A percentile compares a stretch with the other conserved stretches of the same genome.
phyloP scores from a whole-genome alignment of 768 basidiomycete genomes.

The Naematelia encephala region DNA sequence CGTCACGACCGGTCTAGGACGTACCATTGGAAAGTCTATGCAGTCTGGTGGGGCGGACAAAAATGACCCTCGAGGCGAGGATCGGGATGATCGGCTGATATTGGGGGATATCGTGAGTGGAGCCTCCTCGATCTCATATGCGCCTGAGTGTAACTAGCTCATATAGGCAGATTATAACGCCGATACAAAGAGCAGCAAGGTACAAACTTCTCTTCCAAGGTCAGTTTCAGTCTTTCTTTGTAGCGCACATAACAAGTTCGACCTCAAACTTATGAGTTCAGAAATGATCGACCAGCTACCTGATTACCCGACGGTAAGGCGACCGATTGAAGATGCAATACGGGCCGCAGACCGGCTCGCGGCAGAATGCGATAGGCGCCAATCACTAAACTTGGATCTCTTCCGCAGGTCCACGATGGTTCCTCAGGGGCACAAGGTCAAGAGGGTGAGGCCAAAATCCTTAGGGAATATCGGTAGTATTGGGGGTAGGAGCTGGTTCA shows the following conservation, averaged over 20 bases:
- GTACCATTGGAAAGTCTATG: slow-evolving; percentile 8
- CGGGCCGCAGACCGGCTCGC: slow-evolving; percentile 23
- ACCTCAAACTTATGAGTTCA: slow-evolving; percentile 3
- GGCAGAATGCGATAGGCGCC: slow-evolving; percentile 5
- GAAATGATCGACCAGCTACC: slow-evolving; percentile 20
- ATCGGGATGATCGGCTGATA: slow-evolving; percentile 17
- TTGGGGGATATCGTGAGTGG: slow-evolving; percentile 31
- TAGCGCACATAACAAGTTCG: neutral
- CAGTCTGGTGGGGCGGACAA: slow-evolving; percentile 1
- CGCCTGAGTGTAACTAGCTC: neutral
- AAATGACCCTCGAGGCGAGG: neutral
- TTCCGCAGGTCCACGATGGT: neutral
- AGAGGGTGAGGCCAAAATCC: neutral
- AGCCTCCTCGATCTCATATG: neutral
- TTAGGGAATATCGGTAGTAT: neutral
- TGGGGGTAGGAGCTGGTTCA: neutral
- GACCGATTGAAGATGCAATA: slow-evolving; percentile 16
- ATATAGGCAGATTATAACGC: slow-evolving; percentile 27
- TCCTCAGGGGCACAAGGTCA: neutral
- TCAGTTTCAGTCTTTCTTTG: slow-evolving; percentile 3
- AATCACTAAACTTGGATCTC: neutral
- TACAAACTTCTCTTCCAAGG: slow-evolving; percentile 37
- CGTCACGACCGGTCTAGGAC: slow-evolving; percentile 21
- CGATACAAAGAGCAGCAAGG: slow-evolving; percentile 31
- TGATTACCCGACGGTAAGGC: slow-evolving; percentile 1